These are phyloP conservation scores for Elsinoe ampelina DNA, from an alignment of 2,329 filamentous ascomycete genomes.

Conservation along the genomic window DNA sequence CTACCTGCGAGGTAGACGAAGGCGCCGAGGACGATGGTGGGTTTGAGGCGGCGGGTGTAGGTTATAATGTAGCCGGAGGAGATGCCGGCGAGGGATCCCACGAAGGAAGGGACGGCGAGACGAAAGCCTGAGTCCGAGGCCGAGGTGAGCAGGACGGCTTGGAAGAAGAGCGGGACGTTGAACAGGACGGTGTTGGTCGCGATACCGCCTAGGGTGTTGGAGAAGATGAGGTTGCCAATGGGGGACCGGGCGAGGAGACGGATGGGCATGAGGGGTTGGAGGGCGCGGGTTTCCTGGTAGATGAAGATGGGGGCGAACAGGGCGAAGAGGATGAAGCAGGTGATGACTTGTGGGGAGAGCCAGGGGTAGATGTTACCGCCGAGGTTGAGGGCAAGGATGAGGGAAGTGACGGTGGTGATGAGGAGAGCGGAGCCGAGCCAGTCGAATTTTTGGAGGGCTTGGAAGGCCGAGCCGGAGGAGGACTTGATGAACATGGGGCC, in stretches of 20 bases:
- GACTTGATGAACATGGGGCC: conserved; percentile 36
- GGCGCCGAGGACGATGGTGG: conserved; percentile 31
- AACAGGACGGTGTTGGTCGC: conserved; percentile 53
- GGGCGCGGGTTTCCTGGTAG: conserved; percentile 34
- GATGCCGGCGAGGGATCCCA: conserved; percentile 33
- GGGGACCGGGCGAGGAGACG: conserved; percentile 39
- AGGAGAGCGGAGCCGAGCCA: conserved; percentile 40
- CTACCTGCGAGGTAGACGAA: background rate
- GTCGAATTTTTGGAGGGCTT: conserved; percentile 42
- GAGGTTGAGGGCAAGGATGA: conserved; percentile 32
- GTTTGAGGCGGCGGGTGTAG: conserved; percentile 34
- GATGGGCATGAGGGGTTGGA: conserved; percentile 42
- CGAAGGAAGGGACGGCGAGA: conserved; percentile 55
- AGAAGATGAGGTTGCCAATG: conserved; percentile 41
- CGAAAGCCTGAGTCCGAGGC: conserved; percentile 65
- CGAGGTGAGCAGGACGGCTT: conserved; percentile 32
- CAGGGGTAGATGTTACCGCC: conserved; percentile 45
- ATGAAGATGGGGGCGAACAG: conserved; percentile 34
- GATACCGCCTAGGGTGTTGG: conserved; percentile 43
- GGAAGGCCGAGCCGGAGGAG: conserved; percentile 32
- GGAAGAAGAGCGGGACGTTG: conserved; percentile 61
- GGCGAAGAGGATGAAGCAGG: conserved; percentile 35
- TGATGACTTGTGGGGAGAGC: conserved; percentile 42
- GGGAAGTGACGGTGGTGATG: conserved; percentile 33
- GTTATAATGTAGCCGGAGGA: conserved; percentile 37